Conservation (phyloP, 441 rosid genomes). For the Euphorbia celastroides region DNA sequence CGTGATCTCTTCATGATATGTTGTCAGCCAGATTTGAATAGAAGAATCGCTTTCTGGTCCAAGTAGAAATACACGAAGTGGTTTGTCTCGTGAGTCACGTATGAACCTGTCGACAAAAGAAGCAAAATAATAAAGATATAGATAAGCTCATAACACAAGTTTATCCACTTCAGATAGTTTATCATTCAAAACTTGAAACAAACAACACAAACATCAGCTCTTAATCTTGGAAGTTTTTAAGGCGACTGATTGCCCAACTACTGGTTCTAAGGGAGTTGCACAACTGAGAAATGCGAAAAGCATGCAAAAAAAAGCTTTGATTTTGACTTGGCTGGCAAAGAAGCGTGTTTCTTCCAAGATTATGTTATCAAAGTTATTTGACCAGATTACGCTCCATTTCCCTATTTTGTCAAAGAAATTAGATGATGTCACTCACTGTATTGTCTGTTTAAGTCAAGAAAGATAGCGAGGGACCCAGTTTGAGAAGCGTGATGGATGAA, state of each 20-base stretch:
- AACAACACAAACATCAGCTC: neutral
- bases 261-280: neutral
- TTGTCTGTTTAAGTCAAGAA: neutral
- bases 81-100: conserved; percentile 96
- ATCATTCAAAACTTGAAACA: neutral
- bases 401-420: neutral
- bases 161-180: neutral
- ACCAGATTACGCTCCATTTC: neutral
- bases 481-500: no score
- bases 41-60: conserved; percentile 91
- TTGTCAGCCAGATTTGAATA: conserved; percentile 86
- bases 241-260: neutral
- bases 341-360: neutral
- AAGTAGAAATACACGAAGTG: conserved; percentile 92
- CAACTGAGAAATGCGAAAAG: neutral
- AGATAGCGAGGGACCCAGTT: no score
- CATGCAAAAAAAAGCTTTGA: neutral
- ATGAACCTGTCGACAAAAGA: conserved; percentile 55
- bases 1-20: conserved; percentile 5
- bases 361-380: neutral
- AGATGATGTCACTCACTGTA: neutral
- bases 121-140: neutral
- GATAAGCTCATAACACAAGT: neutral
- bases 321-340: neutral
- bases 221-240: neutral